Evolutionary conservation across 257 asterid genomes (phyloP), one percentile per base, ranked within the genome.

Genomic region (Solanum bukasovii): DNA sequence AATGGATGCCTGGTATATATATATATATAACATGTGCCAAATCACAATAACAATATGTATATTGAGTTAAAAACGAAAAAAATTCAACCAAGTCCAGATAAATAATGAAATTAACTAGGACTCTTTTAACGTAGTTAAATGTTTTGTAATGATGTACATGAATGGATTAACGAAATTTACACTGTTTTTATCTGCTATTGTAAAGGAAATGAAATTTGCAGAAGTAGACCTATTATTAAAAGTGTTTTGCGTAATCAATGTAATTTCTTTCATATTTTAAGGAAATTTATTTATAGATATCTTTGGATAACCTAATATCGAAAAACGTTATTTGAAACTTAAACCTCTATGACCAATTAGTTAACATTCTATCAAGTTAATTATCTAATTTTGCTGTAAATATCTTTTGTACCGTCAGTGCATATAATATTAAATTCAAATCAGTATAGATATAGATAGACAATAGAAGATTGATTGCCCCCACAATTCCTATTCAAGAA

Each of bases 1-100:
- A 87, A 87, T 68, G 89, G 89, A 20, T 87, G 84, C 88, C 90
- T 74, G 73, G 25, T 72, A n/a, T 72, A 61, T 44, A 44, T 71
- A 35, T 72, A 61, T 10, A 38, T 38, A 40, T 5, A 31, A 33
- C 4, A 70, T 85, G 42, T n/a, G 81, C 16, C 3, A 27, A 20
- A 18, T 35, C 65, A 77, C 52, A 35, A 35, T n/a, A 5, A 23
- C 31, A 23, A 3, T 75, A 75, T 5, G 59, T 11, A 38, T 23
- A 2, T 31, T 9, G 14, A 34, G 27, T 34, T 73, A 12, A 25
- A 65, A 6, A 6, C 1, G 13, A 65, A 42, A 4, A 1, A 65
- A 65, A 23, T 65, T n/a, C 34, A 12, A 10, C 8, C 71, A n/a
- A 63, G 1, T 4, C 2, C 27, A 0, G 4, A 4, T n/a, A 65